Conservation (phyloP, 2,329 filamentous ascomycete species). For the Fusarium subglutinans region DNA sequence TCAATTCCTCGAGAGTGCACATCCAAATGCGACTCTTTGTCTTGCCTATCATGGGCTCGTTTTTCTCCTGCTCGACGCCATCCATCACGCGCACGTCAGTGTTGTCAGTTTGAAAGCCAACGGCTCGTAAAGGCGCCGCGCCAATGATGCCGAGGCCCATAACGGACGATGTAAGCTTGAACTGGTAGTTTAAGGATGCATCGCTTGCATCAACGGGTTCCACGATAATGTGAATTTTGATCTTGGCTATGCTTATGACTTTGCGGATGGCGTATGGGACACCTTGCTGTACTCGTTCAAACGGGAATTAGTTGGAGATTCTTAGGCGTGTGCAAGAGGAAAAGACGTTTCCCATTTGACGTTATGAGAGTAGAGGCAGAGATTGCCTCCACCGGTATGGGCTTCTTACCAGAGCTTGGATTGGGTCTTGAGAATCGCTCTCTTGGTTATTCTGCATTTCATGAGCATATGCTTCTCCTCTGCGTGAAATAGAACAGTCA, state of each 20-base stretch:
- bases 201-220: background rate
- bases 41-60: background rate
- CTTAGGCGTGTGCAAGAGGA: accelerated
- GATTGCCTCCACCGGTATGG: too few relatives aligned
- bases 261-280: background rate
- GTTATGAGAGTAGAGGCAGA: accelerated
- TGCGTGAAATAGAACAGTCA: too few relatives aligned
- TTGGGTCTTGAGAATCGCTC: background rate
- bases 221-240: background rate
- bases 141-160: background rate
- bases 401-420: background rate
- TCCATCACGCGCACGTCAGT: background rate
- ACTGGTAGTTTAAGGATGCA: background rate
- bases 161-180: background rate
- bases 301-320: accelerated
- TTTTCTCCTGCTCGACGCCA: background rate
- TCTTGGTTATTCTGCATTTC: background rate
- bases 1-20: background rate
- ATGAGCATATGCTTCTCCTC: too few relatives aligned
- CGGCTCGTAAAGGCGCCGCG: background rate
- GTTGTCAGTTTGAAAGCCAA: background rate
- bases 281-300: background rate
- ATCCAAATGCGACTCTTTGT: background rate
- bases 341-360: accelerated
- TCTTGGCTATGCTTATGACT: background rate